Conservation (phyloP, 75 land plant species). For the Pinus taeda region DNA sequence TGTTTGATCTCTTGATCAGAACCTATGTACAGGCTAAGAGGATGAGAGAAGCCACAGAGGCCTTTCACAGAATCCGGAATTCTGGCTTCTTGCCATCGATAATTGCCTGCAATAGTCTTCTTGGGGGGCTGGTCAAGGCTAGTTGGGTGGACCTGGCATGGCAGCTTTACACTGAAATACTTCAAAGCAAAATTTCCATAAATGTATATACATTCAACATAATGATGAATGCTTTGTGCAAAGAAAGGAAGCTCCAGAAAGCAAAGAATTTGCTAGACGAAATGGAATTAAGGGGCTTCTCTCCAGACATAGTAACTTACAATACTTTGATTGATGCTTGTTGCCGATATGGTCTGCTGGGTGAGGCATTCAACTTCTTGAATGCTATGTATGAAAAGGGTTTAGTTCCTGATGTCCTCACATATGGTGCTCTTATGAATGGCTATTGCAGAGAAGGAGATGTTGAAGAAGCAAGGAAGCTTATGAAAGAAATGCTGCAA, state of each 20-base stretch:
- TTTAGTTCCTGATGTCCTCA: slow-evolving; percentile 42
- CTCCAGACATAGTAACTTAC: slow-evolving; percentile 66
- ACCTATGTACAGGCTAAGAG: slow-evolving; percentile 66
- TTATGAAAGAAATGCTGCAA: slow-evolving; percentile 36
- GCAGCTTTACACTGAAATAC: slow-evolving; percentile 47
- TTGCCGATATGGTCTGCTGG: slow-evolving; percentile 50
- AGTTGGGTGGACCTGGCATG: slow-evolving; percentile 63
- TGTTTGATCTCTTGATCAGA: slow-evolving; percentile 58
- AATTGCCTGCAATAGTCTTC: slow-evolving; percentile 57
- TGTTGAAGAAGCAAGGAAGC: slow-evolving; percentile 29
- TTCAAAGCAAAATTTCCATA: slow-evolving; percentile 27
- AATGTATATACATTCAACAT: slow-evolving; percentile 70
- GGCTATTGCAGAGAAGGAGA: slow-evolving; percentile 51
- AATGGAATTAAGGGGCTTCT: slow-evolving; percentile 54
- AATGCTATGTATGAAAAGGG: slow-evolving; percentile 51
- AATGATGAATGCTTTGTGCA: slow-evolving; percentile 70
- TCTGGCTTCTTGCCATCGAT: slow-evolving; percentile 38
- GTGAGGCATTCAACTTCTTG: slow-evolving; percentile 50
- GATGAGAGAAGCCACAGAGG: slow-evolving; percentile 56
- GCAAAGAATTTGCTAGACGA: slow-evolving; percentile 32
- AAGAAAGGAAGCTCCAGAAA: slow-evolving; percentile 40
- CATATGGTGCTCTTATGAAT: slow-evolving; percentile 56
- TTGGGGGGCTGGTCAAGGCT: slow-evolving; percentile 56
- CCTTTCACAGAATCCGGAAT: slow-evolving; percentile 27
- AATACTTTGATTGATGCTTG: slow-evolving; percentile 64